Evolutionary conservation across 2,329 filamentous ascomycete genomes (phyloP), one percentile per base, ranked within the genome.

Genomic region (Verticillium klebahnii): DNA sequence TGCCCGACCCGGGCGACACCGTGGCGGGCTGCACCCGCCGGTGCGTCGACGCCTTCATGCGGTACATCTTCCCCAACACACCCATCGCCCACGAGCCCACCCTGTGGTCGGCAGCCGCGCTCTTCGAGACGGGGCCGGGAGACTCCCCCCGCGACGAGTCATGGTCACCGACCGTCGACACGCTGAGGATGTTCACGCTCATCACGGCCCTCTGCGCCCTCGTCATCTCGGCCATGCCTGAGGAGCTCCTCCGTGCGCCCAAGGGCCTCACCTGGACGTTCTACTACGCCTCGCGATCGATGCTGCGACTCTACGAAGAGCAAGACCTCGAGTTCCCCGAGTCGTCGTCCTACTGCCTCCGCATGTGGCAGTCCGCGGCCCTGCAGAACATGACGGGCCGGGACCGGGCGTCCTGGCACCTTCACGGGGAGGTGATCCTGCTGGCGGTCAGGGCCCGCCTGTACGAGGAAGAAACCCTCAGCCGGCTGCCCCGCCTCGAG

Each of bases 31-130:
- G 31, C 17, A 37, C 36, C 23, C 55, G 34, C 31, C 36, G 23
- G 11, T 61, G 62, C 54, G 58, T 64, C 60, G 60, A 64, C 32
- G 29, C 61, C 9, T 64, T 61, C 37, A 54, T 64, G 31, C 60
- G 59, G 54, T 61, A 57, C 58, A 55, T 61, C 9, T 64, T 61
- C 34, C 62, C 62, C 14, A 59, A 59, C 55, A 58, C 57, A 3
- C 62, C 62, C 29, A 52, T 58, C 7, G 56, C 37, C 15, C 60
- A 64, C 25, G 62, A 64, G 34, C 60, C 57, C 25, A 61, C 57
- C 8, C 29, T 64, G 2, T 57, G 62, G 5, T 25, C 3, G 9
- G 32, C 11, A 1, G 32, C 32, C 11, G 59, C 45, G 32, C 57
- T 58, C 31, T 57, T 50, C 55, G 55, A 57, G 14, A 9, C 36